Conservation (phyloP, 2,329 filamentous ascomycete species). For the Magnaporthiopsis incrustans region DNA sequence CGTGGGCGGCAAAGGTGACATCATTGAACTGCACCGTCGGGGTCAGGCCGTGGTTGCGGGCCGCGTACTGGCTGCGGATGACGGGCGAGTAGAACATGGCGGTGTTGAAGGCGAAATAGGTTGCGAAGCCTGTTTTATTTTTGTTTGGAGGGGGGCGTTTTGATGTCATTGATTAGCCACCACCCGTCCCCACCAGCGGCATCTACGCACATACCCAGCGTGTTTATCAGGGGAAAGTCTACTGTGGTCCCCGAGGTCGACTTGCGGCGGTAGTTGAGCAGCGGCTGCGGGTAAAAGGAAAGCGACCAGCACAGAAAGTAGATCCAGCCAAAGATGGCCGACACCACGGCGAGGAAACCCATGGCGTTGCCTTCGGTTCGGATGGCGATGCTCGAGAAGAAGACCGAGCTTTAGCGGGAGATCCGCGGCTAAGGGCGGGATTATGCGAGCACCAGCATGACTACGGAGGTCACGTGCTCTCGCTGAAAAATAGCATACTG, state of each 20-base stretch:
- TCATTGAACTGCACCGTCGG: conserved; percentile 89
- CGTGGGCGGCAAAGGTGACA: conserved; percentile 79
- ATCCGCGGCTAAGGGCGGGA: too few species aligned
- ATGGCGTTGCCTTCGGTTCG: conserved; percentile 7
- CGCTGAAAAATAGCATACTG: too few species aligned
- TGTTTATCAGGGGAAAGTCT: conserved; percentile 77
- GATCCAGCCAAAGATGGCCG: conserved; percentile 62
- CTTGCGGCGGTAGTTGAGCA: conserved; percentile 68
- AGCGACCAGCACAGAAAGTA: conserved; percentile 73
- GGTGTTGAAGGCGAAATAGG: conserved; percentile 68
- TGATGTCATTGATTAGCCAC: background rate
- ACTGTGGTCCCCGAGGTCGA: conserved; percentile 79
- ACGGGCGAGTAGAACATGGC: conserved; percentile 71
- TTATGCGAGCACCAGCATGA: too few species aligned
- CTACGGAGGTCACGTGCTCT: too few species aligned
- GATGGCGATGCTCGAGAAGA: too few species aligned
- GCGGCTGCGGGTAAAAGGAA: conserved; percentile 87
- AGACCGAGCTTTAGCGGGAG: too few species aligned
- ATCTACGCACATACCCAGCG: conserved; percentile 34
- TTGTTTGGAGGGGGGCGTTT: background rate
- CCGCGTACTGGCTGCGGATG: conserved; percentile 76
- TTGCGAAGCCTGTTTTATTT: conserved; percentile 51
- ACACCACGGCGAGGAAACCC: conserved; percentile 37
- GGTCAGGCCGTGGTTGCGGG: conserved; percentile 63
- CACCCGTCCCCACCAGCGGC: too few species aligned